Evolutionary conservation across 345 rosid genomes (phyloP).

Genomic region (Carallia pectinifolia): DNA sequence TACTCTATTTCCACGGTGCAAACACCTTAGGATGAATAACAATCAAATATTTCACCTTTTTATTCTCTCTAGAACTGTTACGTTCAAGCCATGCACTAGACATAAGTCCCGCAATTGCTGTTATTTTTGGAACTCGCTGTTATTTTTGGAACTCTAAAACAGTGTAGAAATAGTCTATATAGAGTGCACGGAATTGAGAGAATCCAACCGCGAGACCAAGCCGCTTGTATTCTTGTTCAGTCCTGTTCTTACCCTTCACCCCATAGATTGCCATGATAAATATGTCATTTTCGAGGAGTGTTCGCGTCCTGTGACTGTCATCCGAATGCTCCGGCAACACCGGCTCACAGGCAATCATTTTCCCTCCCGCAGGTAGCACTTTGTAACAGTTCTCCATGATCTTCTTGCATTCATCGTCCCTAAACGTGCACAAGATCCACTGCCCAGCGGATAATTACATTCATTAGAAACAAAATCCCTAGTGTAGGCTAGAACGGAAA

Average conservation of each 20-base stretch:
- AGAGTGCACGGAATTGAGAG: constrained; percentile 44
- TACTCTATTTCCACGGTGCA: too few relatives aligned
- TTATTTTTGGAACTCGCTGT: constrained; percentile 67
- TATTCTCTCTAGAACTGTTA: too few relatives aligned
- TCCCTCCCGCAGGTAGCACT: constrained; percentile 71
- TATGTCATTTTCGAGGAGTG: constrained; percentile 76
- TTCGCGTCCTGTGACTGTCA: constrained; percentile 69
- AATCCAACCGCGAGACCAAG: constrained; percentile 69
- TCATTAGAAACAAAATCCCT: background rate
- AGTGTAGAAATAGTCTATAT: constrained; percentile 62
- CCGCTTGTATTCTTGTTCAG: constrained; percentile 62
- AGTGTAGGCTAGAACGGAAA: background rate
- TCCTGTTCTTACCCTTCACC: constrained; percentile 77
- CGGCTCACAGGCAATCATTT: constrained; percentile 79
- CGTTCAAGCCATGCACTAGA: too few relatives aligned
- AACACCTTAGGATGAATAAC: too few relatives aligned
- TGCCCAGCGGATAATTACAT: constrained; percentile 21
- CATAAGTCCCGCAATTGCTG: background rate
- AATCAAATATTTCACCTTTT: background rate
- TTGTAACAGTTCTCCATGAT: constrained; percentile 82
- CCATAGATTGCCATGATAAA: constrained; percentile 80
- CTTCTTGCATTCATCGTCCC: constrained; percentile 73
- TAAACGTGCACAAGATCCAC: constrained; percentile 85
- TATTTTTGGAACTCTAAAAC: constrained; percentile 78
- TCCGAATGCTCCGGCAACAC: constrained; percentile 66